phyloP scores from a whole-genome alignment of 345 rosid species.

The Citrus unshiu region DNA sequence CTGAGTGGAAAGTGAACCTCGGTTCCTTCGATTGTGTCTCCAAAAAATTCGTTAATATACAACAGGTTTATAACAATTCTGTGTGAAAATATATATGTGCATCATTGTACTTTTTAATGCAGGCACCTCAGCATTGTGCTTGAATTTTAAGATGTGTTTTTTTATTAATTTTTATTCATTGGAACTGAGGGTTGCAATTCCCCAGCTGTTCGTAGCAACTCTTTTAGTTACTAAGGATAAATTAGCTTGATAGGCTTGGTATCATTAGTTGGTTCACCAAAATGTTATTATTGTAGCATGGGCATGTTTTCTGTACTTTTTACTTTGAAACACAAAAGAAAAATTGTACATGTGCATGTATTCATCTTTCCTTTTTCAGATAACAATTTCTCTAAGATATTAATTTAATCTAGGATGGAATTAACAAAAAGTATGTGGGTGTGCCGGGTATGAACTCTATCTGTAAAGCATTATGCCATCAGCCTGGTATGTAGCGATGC shows the following conservation, averaged over 20 bases:
- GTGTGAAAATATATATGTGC: neutral
- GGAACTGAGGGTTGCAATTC: neutral
- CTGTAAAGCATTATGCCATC: slow-evolving; percentile 56
- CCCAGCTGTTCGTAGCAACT: too few species aligned
- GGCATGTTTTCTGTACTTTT: neutral
- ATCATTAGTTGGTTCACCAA: neutral
- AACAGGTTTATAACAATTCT: slow-evolving; percentile 39
- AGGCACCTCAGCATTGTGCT: neutral
- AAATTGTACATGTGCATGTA: neutral
- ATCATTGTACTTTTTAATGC: neutral
- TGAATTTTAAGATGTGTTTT: neutral
- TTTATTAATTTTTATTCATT: neutral
- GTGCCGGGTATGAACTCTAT: slow-evolving; percentile 84
- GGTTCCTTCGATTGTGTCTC: slow-evolving; percentile 54
- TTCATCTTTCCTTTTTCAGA: neutral
- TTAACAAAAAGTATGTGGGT: slow-evolving; percentile 65
- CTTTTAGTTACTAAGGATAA: too few species aligned
- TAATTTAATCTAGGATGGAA: slow-evolving; percentile 43
- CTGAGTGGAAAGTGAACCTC: slow-evolving; percentile 68
- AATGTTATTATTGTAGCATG: neutral
- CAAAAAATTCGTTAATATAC: slow-evolving; percentile 40
- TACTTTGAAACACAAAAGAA: neutral
- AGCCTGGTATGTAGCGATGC: slow-evolving; percentile 41
- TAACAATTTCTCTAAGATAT: neutral
- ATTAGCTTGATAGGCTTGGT: neutral